Conservation (phyloP, 2,329 filamentous ascomycete species). For the Trichoderma lentiforme region DNA sequence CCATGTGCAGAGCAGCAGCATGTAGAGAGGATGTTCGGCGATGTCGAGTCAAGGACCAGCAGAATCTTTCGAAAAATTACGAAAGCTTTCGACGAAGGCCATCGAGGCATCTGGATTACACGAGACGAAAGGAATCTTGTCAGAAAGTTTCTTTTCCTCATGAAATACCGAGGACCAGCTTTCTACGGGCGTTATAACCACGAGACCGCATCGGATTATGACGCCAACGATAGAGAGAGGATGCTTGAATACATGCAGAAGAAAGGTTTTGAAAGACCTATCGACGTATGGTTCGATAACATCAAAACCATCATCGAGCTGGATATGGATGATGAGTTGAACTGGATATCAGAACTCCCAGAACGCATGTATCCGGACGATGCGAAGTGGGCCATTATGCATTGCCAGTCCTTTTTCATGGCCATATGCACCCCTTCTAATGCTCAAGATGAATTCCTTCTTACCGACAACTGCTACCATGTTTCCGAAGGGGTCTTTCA, state of each 20-base stretch:
- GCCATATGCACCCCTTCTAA: neutral
- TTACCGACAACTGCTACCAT: neutral
- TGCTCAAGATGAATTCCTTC: neutral
- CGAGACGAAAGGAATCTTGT: neutral
- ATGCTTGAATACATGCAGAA: neutral
- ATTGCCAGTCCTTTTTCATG: neutral
- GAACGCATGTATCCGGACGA: neutral
- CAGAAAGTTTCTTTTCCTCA: neutral
- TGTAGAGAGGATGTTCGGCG: neutral
- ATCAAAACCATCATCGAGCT: neutral
- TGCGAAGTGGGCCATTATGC: neutral
- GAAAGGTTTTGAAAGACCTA: neutral
- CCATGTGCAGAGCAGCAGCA: neutral
- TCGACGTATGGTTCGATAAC: neutral
- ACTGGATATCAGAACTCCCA: neutral
- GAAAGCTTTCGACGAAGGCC: neutral
- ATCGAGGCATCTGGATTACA: neutral
- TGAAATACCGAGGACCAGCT: neutral
- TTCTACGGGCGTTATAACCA: neutral
- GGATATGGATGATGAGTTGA: neutral
- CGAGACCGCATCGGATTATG: neutral
- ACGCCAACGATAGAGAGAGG: neutral
- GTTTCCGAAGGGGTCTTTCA: neutral
- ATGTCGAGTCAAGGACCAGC: neutral
- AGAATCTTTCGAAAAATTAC: neutral